Conservation (phyloP, 2,329 filamentous ascomycete genomes). For the Penicillium frequentans region DNA sequence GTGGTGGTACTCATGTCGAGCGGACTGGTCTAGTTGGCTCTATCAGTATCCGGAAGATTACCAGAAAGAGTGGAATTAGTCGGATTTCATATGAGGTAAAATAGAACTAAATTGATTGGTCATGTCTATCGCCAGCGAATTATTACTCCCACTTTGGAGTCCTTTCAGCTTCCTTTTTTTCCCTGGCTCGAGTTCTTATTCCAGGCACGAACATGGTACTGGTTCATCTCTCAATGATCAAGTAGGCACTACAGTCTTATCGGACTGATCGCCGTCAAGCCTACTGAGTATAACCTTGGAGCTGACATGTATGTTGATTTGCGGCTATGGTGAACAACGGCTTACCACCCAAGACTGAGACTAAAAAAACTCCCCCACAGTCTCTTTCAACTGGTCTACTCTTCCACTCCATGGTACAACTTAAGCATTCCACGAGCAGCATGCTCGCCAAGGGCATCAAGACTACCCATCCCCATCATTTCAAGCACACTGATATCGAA, state of each 20-base stretch:
- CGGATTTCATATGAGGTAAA: conserved; percentile 29
- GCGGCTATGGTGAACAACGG: neutral
- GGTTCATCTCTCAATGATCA: too few species aligned
- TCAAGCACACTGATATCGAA: conserved; percentile 29
- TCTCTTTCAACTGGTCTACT: neutral
- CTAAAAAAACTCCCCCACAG: neutral
- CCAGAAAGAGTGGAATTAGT: conserved; percentile 30
- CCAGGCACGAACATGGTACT: neutral
- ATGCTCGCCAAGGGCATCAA: conserved; percentile 12
- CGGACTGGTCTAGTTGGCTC: conserved; percentile 23
- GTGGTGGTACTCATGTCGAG: conserved; percentile 32
- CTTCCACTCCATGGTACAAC: conserved; percentile 7
- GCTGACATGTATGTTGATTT: too few species aligned
- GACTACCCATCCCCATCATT: conserved; percentile 18
- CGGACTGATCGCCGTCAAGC: too few species aligned
- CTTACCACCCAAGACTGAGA: neutral
- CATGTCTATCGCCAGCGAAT: too few species aligned
- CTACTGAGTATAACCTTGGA: too few species aligned
- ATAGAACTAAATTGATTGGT: neutral
- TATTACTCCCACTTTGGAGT: too few species aligned
- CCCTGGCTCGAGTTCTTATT: too few species aligned
- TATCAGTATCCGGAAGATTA: conserved; percentile 29
- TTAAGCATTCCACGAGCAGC: conserved; percentile 12
- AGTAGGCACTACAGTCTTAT: too few species aligned
- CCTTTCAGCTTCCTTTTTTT: too few species aligned